Evolutionary conservation across 805 yeast genomes (phyloP).

Genomic region (Metschnikowia koreensis): DNA sequence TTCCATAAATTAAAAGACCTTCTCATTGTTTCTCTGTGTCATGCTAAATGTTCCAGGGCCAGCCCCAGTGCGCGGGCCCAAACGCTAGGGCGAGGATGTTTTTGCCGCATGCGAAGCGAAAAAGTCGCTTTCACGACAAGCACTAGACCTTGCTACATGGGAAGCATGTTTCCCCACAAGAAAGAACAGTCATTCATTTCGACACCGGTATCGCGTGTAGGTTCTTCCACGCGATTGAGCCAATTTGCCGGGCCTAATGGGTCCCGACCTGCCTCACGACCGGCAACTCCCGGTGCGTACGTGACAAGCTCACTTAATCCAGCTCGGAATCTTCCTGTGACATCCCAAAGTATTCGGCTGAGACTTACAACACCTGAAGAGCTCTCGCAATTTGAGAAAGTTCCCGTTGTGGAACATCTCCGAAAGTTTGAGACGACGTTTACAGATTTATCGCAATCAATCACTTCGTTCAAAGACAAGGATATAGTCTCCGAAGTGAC

Average conservation of each 20-base stretch:
- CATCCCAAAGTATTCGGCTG: slow-evolving; percentile 19
- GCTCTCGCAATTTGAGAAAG: slow-evolving; percentile 27
- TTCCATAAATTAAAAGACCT: too few relatives aligned
- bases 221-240: slow-evolving; percentile 31
- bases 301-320: slow-evolving; percentile 42
- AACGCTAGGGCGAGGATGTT: neutral
- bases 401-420: slow-evolving; percentile 33
- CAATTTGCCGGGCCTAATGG: slow-evolving; percentile 18
- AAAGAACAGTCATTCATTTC: slow-evolving; percentile 30
- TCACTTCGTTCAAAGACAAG: slow-evolving; percentile 35
- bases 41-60: neutral
- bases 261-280: slow-evolving; percentile 14
- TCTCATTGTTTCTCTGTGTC: too few relatives aligned
- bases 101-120: neutral
- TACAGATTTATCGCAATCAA: slow-evolving; percentile 26
- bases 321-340: slow-evolving; percentile 27
- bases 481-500: slow-evolving; percentile 25
- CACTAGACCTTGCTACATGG: neutral
- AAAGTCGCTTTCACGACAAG: neutral
- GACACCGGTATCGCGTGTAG: slow-evolving; percentile 37
- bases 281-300: slow-evolving; percentile 24
- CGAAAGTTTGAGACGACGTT: slow-evolving; percentile 31
- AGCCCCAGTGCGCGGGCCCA: neutral
- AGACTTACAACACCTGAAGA: slow-evolving; percentile 24
- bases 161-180: slow-evolving; percentile 28